Base-by-base conservation (phyloP, 768 basidiomycete species). In the Amylocystis lapponica region DNA sequence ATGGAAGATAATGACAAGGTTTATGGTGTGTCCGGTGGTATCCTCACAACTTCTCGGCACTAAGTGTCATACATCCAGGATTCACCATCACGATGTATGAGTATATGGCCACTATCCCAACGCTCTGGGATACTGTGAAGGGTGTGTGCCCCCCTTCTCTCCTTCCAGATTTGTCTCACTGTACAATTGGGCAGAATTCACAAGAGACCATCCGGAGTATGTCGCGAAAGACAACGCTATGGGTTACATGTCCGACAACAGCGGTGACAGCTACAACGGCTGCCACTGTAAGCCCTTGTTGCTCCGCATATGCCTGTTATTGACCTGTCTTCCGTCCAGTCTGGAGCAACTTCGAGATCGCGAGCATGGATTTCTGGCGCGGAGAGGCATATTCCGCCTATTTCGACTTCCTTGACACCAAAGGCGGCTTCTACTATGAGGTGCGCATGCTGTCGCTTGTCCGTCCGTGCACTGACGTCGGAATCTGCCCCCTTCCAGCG, bases 351-450 rank as follows among this genome's bases (percentile, higher is more conserved):
- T 83, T 83, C 53, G 80, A 87, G 64, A 95, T 97, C 46, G 91
- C 79, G 3, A 79, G 83, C 55, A 79, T 96, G 71, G 81, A 89
- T 51, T 88, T 95, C 59, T 95, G 90, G 88, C 70, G 91, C 44
- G 70, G 75, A 1, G 81, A 89, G 51, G 84, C 88, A 0, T 97
- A 96, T 64, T 74, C 76, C 52, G 74, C 78, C 36, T 94, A 84
- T 67, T 95, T 95, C 54, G 78, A 88, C 22, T 75, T 77, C 59
- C 74, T 95, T 26, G 93, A 95, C 51, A 64, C 72, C 2, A 76
- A 78, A 36, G 92, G 92, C 29, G 92, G 92, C 4, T 92, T 94
- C 64, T 93, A 93, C 66, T 93, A 92, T 55, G 90, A 92, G 79
- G 85, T 84, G 32, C 42, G 46, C 27, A 13, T 30, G 21, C 11